A percentile compares a stretch with the other conserved stretches of the same genome.
These are phyloP conservation scores for Blastocystis sp. DNA, from an alignment of 352 stramenopile genomes.

Conservation along the genomic window DNA sequence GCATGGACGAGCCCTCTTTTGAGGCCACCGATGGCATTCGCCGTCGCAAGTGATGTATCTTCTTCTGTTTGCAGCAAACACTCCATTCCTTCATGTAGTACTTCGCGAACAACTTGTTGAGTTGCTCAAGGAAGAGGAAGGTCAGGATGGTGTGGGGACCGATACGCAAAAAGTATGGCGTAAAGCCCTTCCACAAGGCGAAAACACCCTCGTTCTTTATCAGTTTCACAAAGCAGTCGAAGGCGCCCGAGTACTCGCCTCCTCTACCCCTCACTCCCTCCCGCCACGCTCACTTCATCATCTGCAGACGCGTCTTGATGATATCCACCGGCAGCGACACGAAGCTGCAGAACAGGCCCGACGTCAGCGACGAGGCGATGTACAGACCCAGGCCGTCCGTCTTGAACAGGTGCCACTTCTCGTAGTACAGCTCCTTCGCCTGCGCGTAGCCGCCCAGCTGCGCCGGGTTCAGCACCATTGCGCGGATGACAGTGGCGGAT, in stretches of 20 bases:
- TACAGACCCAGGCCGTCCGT: constrained; percentile 51
- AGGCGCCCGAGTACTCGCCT: constrained; percentile 34
- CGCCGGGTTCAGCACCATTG: constrained; percentile 55
- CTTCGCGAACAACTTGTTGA: constrained; percentile 69
- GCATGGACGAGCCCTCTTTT: background rate
- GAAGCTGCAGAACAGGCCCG: constrained; percentile 64
- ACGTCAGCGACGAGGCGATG: constrained; percentile 63
- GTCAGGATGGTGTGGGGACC: constrained; percentile 70
- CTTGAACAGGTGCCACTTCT: constrained; percentile 62
- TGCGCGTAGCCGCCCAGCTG: constrained; percentile 68
- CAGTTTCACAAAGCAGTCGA: constrained; percentile 55
- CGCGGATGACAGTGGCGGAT: constrained; percentile 55
- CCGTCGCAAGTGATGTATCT: constrained; percentile 14
- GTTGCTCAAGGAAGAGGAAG: constrained; percentile 69
- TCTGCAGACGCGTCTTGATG: constrained; percentile 69
- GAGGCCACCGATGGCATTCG: background rate
- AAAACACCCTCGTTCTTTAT: constrained; percentile 66
- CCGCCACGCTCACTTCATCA: constrained; percentile 5
- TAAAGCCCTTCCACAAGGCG: constrained; percentile 69
- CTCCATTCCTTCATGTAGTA: constrained; percentile 66
- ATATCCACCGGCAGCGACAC: constrained; percentile 70
- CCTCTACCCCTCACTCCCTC: background rate
- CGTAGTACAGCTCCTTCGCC: constrained; percentile 67
- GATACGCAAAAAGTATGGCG: constrained; percentile 69
- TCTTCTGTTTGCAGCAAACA: constrained; percentile 41